Percentiles rank a stretch among this genome's conserved stretches.
Conservation (phyloP, 2,329 filamentous ascomycete species). For the Penicillium sp. region DNA sequence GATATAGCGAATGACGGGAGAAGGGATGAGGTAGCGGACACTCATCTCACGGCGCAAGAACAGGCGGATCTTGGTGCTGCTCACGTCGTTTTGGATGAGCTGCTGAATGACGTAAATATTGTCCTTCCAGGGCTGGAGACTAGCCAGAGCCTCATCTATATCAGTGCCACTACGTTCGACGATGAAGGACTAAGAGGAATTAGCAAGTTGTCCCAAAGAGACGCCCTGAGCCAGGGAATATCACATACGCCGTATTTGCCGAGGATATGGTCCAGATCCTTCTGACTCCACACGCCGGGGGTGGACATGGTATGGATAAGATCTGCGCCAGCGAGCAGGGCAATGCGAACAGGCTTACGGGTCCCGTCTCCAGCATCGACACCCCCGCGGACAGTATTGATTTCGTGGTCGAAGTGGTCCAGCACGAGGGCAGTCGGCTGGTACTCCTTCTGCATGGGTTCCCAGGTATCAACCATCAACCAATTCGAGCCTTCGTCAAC, state of each 20-base stretch:
- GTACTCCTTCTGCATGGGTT: constrained; percentile 82
- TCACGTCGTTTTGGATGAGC: constrained; percentile 84
- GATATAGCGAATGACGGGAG: constrained; percentile 75
- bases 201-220: not conserved
- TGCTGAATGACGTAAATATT: constrained; percentile 89
- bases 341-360: constrained; percentile 72
- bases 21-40: constrained; percentile 75
- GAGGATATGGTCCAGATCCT: constrained; percentile 86
- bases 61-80: constrained; percentile 79
- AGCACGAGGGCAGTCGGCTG: constrained; percentile 86
- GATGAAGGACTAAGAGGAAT: constrained; percentile 64
- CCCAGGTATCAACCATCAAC: constrained; percentile 88
- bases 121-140: constrained; percentile 78
- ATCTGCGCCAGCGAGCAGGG: constrained; percentile 79
- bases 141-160: constrained; percentile 83
- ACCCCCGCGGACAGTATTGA: constrained; percentile 78
- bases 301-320: constrained; percentile 75
- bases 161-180: constrained; percentile 89
- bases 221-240: no score
- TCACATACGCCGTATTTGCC: constrained; percentile 70
- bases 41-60: constrained; percentile 81
- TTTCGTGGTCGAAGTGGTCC: constrained; percentile 88
- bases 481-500: constrained; percentile 72
- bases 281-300: constrained; percentile 75
- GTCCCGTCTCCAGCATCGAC: constrained; percentile 69